Base-by-base conservation (phyloP, 2,329 filamentous ascomycete genomes). In the Cytospora schulzeri region DNA sequence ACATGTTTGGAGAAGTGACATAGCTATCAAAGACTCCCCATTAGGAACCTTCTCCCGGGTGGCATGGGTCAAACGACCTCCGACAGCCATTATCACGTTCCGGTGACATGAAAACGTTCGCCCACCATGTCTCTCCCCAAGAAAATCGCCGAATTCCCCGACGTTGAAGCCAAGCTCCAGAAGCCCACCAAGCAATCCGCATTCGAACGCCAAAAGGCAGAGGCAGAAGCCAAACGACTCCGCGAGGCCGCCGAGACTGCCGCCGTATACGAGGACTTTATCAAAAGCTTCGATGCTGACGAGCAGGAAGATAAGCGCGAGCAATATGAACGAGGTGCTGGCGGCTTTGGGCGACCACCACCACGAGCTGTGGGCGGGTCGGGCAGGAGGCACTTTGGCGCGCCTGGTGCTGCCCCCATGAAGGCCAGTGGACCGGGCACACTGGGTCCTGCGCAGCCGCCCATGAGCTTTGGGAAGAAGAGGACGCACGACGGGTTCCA, bases 211-310 rank as follows among this genome's bases (percentile, higher is more conserved):
- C 91, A 96, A 75, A 92, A 91, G 76, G 91, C 91, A 66, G 92
- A 96, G 75, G 91, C 91, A 63, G 92, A 96, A 80, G 92, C 92
- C 28, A 97, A 97, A 79, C 88, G 91, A 65, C 84, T 86, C 70
- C 86, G 92, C 69, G 93, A 96, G 76, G 90, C 90, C 72, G 92
- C 90, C 69, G 93, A 97, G 78, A 96, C 91, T 8, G 91, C 91
- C 26, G 92, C 92, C 28, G 92, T 93, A 0, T 91, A 93, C 75
- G 88, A 92, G 70, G 92, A 94, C 69, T 97, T 97, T 70, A 87
- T 95, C 63, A 94, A 94, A 76, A 92, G 85, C 62, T 91, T 91
- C 71, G 88, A 88, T 53, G 81, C 84, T 66, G 86, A 88, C 45
- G 84, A 85, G 29, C 80, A 83, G 50, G 80, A 83, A 52, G 76